Conservation (phyloP, 2,329 filamentous ascomycete species). For the Mariannaea sp. region DNA sequence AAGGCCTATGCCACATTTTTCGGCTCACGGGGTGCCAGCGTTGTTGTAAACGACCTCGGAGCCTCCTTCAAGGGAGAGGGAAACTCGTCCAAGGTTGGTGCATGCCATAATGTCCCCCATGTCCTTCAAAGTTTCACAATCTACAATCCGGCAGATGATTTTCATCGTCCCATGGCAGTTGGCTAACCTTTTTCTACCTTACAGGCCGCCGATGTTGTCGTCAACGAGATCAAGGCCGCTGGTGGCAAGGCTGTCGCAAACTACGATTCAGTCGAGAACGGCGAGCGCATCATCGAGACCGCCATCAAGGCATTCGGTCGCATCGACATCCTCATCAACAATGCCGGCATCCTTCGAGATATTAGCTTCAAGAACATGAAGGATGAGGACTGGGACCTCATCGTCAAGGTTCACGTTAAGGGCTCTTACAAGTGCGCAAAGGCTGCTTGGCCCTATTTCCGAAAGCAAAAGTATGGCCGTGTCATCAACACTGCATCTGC, state of each 20-base stretch:
- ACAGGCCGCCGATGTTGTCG: constrained; percentile 80
- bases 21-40: constrained; percentile 85
- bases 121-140: no score
- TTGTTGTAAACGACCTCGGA: constrained; percentile 96
- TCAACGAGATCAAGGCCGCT: constrained; percentile 80
- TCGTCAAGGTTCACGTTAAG: constrained; percentile 89
- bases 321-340: constrained; percentile 96
- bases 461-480: constrained; percentile 97
- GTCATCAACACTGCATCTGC: constrained; percentile 98
- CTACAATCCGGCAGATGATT: no score
- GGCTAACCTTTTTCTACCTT: constrained; percentile 36
- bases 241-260: constrained; percentile 97
- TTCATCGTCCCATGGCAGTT: not conserved
- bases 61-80: constrained; percentile 94
- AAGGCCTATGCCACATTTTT: constrained; percentile 90
- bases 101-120: no score
- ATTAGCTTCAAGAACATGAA: constrained; percentile 99
- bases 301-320: constrained; percentile 82
- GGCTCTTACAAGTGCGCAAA: constrained; percentile 94
- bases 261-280: constrained; percentile 93
- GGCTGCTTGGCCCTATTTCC: constrained; percentile 96
- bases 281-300: constrained; percentile 91
- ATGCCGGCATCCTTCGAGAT: constrained; percentile 93
- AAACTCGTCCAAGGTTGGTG: constrained; percentile 76
- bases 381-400: constrained; percentile 94